Conservation (phyloP, 345 rosid species). For the Abelmoschus esculentus region DNA sequence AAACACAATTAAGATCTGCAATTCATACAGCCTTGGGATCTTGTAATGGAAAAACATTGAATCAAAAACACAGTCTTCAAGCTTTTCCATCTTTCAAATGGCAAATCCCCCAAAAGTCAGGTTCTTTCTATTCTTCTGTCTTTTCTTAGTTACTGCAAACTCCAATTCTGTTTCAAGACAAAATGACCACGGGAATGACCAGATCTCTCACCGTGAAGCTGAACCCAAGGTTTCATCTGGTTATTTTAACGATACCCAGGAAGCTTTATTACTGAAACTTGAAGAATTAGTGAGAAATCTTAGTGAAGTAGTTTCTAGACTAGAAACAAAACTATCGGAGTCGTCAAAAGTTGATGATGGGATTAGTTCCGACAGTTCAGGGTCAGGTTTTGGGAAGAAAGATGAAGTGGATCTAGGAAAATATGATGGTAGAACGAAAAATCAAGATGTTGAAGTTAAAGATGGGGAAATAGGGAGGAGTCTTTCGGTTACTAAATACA, state of each 20-base stretch:
- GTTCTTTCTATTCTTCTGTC: too few relatives aligned
- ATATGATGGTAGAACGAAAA: background rate
- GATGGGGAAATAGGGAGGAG: constrained; percentile 38
- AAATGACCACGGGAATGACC: background rate
- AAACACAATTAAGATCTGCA: too few relatives aligned
- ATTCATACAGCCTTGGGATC: too few relatives aligned
- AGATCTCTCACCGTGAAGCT: background rate
- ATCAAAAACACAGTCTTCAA: constrained; percentile 4
- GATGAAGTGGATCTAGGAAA: constrained; percentile 11
- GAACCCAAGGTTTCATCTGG: background rate
- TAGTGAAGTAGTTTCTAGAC: constrained; percentile 52
- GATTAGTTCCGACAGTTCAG: background rate
- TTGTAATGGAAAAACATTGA: too few relatives aligned
- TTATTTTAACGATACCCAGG: background rate
- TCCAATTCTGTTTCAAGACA: background rate
- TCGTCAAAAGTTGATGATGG: constrained; percentile 13
- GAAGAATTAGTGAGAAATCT: constrained; percentile 71
- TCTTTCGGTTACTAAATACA: constrained; percentile 55
- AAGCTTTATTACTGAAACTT: constrained; percentile 46
- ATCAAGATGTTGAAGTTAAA: constrained; percentile 14
- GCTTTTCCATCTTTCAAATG: too few relatives aligned
- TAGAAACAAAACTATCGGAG: constrained; percentile 48
- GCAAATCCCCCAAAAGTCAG: too few relatives aligned
- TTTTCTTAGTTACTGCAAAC: background rate
- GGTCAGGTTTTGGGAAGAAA: constrained; percentile 6